Evolutionary conservation across 306 rosid genomes (phyloP).

Genomic region (Elaeagnus macrophylla): DNA sequence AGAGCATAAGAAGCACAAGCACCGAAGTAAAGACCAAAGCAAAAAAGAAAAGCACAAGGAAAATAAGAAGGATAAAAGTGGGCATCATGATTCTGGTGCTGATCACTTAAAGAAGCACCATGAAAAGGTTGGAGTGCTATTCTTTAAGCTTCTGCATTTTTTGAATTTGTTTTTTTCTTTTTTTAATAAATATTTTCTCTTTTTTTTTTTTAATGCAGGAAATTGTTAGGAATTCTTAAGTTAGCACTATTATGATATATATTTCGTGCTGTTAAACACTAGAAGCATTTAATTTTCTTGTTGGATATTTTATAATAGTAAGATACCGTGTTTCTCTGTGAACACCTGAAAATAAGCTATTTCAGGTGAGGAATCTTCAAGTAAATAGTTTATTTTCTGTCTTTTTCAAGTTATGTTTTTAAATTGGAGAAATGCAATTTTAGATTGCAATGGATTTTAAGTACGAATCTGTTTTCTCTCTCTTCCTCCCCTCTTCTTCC

Average conservation of each 20-base stretch:
- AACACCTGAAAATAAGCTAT: no score
- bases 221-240: neutral
- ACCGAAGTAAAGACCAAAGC: constrained; percentile 56
- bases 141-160: constrained; percentile 3
- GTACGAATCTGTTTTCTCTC: no score
- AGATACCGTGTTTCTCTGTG: no score
- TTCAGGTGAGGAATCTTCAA: no score
- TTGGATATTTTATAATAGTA: no score
- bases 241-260: neutral
- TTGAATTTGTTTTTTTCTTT: constrained; percentile 3
- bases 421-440: no score
- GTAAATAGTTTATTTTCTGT: no score
- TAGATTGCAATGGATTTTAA: no score
- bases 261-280: no score
- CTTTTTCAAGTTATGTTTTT: no score
- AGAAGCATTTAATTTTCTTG: no score
- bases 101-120: constrained; percentile 87
- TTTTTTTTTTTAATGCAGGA: constrained; percentile 1
- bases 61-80: constrained; percentile 78
- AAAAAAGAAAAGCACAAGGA: constrained; percentile 57
- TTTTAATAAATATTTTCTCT: no score
- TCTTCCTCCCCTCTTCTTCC: neutral
- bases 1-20: constrained; percentile 93
- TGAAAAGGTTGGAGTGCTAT: constrained; percentile 61
- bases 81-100: constrained; percentile 70